A percentile compares a stretch with the other conserved stretches of the same genome.
Evolutionary conservation across 345 rosid species (phyloP).

Genomic region (Crucihimalaya himalaica): DNA sequence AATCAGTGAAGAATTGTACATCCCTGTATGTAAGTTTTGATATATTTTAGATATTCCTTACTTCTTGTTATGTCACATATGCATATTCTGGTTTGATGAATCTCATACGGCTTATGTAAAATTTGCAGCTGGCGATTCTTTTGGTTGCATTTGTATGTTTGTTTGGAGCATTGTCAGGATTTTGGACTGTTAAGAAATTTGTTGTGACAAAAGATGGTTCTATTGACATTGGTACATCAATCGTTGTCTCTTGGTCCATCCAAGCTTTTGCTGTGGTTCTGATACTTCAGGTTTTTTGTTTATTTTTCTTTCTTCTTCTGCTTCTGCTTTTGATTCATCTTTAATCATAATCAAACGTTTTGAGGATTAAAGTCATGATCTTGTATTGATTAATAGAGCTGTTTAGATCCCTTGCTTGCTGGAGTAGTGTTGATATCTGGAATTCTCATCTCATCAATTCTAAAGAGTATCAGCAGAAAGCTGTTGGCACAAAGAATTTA

Average conservation of each 20-base stretch:
- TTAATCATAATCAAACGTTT: not conserved
- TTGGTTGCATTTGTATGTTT: constrained; percentile 52
- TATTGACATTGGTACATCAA: constrained; percentile 57
- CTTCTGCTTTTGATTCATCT: not conserved
- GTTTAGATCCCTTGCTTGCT: constrained; percentile 73
- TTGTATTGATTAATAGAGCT: constrained; percentile 54
- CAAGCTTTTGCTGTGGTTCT: constrained; percentile 52
- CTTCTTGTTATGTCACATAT: not conserved
- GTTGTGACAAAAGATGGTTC: constrained; percentile 73
- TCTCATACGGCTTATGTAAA: not conserved
- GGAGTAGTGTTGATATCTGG: constrained; percentile 54
- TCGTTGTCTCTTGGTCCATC: constrained; percentile 75
- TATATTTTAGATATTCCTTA: not conserved
- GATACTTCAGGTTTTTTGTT: constrained; percentile 65
- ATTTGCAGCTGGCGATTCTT: constrained; percentile 59
- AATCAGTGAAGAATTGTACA: constrained; percentile 77
- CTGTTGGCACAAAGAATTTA: not conserved
- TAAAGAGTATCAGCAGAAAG: constrained; percentile 1
- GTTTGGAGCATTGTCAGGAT: constrained; percentile 90
- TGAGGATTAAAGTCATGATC: not conserved
- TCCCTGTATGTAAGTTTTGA: constrained; percentile 80
- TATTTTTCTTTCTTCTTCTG: not conserved
- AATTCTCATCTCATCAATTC: not conserved
- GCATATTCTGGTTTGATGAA: not conserved
- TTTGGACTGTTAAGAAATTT: constrained; percentile 75